These are phyloP conservation scores for Thyridium curvatum DNA, from an alignment of 2,329 filamentous ascomycete genomes.

Conservation along the genomic window DNA sequence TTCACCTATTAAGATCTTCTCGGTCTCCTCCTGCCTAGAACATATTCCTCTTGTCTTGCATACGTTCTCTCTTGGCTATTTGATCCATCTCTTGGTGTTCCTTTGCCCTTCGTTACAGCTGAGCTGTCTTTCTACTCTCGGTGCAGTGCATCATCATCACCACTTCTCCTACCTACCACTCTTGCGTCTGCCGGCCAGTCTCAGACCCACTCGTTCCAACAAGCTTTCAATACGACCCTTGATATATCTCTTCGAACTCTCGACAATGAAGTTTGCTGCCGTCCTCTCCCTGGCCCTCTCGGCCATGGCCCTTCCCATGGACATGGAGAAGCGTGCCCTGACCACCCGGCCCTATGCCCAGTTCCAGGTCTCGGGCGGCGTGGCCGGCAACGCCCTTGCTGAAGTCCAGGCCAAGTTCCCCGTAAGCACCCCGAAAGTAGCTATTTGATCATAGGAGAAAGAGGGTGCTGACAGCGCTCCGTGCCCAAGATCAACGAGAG, in stretches of 20 bases:
- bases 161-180: not conserved
- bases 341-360: constrained; percentile 21
- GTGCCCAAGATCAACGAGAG: constrained; percentile 36
- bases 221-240: not conserved
- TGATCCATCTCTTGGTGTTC: no score
- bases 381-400: constrained; percentile 44
- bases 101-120: constrained; percentile 5
- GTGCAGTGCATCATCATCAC: constrained; percentile 1
- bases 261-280: constrained; percentile 23
- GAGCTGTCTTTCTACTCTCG: constrained; percentile 9
- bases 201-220: not conserved
- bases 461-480: no score
- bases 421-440: constrained; percentile 22
- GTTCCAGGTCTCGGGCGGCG: constrained; percentile 45
- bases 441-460: no score
- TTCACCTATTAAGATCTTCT: no score
- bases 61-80: no score
- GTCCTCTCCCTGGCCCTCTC: constrained; percentile 27
- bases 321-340: constrained; percentile 20
- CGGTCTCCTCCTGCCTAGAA: no score
- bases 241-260: constrained; percentile 2
- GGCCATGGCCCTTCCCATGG: constrained; percentile 22
- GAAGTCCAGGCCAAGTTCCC: constrained; percentile 50
- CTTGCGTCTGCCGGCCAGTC: not conserved
- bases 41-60: no score